Percentiles rank a stretch among this genome's conserved stretches.
Evolutionary conservation across 306 rosid genomes (phyloP).

Genomic region (Crotalaria pallida): DNA sequence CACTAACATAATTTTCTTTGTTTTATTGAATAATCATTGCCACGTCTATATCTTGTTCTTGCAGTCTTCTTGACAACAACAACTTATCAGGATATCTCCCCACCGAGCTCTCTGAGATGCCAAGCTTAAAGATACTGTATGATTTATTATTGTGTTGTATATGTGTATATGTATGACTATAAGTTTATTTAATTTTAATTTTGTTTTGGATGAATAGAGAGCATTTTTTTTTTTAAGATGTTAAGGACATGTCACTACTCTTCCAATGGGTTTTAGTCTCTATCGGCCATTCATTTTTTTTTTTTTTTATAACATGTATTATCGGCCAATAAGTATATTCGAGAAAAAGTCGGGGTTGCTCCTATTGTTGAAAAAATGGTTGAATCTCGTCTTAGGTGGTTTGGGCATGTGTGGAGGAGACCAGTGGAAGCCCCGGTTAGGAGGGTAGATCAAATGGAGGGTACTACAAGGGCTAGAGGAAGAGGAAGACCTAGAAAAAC

Average conservation of each 20-base stretch:
- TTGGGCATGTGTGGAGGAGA: too few relatives aligned
- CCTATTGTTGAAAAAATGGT: too few relatives aligned
- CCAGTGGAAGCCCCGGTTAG: too few relatives aligned
- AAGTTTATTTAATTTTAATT: background rate
- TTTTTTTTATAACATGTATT: background rate
- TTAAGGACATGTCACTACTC: background rate
- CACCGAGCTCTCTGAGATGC: slow-evolving; percentile 45
- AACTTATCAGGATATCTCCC: slow-evolving; percentile 83
- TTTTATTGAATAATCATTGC: background rate
- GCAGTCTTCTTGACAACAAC: slow-evolving; percentile 96
- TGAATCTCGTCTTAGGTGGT: too few relatives aligned
- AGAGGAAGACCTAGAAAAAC: too few relatives aligned
- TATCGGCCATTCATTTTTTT: background rate
- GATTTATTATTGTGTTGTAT: slow-evolving; percentile 9
- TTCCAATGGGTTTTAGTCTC: background rate
- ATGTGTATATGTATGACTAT: background rate
- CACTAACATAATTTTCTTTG: background rate
- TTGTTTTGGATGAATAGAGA: background rate
- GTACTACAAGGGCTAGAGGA: too few relatives aligned
- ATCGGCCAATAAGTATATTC: too few relatives aligned
- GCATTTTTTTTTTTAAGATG: background rate
- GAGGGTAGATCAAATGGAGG: too few relatives aligned
- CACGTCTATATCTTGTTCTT: slow-evolving; percentile 13
- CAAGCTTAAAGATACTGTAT: slow-evolving; percentile 44
- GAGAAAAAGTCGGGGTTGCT: too few relatives aligned